Evolutionary conservation across 495 filamentous ascomycete species (phyloP).

Genomic region (Physcia stellaris): DNA sequence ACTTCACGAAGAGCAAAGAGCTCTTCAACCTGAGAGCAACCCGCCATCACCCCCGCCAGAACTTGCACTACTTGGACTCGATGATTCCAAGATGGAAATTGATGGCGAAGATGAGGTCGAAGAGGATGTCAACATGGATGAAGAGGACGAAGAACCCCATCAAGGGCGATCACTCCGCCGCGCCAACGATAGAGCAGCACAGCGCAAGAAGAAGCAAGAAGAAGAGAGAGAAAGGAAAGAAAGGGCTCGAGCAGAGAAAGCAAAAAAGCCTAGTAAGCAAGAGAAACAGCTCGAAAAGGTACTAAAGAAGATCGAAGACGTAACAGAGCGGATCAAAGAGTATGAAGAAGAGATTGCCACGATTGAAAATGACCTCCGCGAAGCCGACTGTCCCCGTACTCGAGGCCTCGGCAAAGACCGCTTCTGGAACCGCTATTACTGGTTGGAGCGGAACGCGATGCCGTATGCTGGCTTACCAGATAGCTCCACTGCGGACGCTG

Average conservation of each 20-base stretch:
- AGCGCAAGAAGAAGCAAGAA: slow-evolving; percentile 67
- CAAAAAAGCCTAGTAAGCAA: slow-evolving; percentile 74
- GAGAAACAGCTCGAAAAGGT: slow-evolving; percentile 74
- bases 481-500: slow-evolving; percentile 74
- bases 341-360: slow-evolving; percentile 72
- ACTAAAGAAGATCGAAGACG: slow-evolving; percentile 72
- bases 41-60: slow-evolving; percentile 53
- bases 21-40: slow-evolving; percentile 61
- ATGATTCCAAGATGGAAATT: slow-evolving; percentile 47
- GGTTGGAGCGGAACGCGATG: slow-evolving; percentile 98
- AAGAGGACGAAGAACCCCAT: slow-evolving; percentile 46
- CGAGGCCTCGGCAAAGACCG: slow-evolving; percentile 80
- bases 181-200: slow-evolving; percentile 59
- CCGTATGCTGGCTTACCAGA: slow-evolving; percentile 78
- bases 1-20: slow-evolving; percentile 79
- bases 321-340: slow-evolving; percentile 61
- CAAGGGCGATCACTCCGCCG: slow-evolving; percentile 62
- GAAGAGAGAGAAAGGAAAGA: slow-evolving; percentile 70
- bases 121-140: slow-evolving; percentile 36
- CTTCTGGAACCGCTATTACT: slow-evolving; percentile 97
- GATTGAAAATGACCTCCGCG: slow-evolving; percentile 81
- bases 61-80: slow-evolving; percentile 35
- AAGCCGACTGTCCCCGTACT: slow-evolving; percentile 84
- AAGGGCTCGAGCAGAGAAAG: slow-evolving; percentile 65
- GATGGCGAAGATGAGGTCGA: slow-evolving; percentile 43